Evolutionary conservation across 208 protist species (phyloP).

Genomic region (Acanthamoeba castellanii): DNA sequence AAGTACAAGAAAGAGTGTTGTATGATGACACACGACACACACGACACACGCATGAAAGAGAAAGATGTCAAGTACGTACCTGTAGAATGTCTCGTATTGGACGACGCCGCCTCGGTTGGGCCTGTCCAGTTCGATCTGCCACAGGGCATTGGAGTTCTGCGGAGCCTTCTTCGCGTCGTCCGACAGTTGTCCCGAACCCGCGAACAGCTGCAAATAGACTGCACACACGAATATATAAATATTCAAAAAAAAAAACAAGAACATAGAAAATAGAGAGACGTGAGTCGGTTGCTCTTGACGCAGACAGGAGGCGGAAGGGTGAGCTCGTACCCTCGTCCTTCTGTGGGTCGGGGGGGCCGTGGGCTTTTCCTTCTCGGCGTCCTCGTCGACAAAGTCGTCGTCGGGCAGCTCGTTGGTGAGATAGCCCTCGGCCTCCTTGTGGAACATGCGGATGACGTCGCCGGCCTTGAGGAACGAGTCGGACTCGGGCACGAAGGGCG

Average conservation of each 20-base stretch:
- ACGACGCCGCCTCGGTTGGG: slow-evolving; percentile 22
- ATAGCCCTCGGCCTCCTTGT: slow-evolving; percentile 70
- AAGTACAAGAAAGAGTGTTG: too few species aligned
- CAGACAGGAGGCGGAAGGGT: too few species aligned
- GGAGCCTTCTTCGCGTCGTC: neutral
- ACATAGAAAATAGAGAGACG: neutral
- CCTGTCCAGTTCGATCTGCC: slow-evolving; percentile 52
- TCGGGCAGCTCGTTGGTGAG: slow-evolving; percentile 51
- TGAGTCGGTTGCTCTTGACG: neutral
- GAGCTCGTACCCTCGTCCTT: slow-evolving; percentile 4
- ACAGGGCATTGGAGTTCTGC: slow-evolving; percentile 50
- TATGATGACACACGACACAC: too few species aligned
- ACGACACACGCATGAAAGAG: too few species aligned
- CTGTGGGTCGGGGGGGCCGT: neutral
- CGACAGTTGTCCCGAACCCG: neutral
- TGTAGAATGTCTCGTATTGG: neutral
- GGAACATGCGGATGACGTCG: slow-evolving; percentile 61
- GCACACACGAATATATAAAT: neutral
- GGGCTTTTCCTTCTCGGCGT: neutral
- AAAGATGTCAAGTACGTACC: neutral
- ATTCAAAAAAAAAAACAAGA: neutral
- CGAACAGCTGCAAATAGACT: slow-evolving; percentile 14
- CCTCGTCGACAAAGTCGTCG: slow-evolving; percentile 34
- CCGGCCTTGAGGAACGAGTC: slow-evolving; percentile 65
- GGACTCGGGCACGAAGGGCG: slow-evolving; percentile 20